A percentile compares a stretch with the other conserved stretches of the same genome.
phyloP scores from a whole-genome alignment of 768 basidiomycete genomes.

The Cystobasidium tubakii region DNA sequence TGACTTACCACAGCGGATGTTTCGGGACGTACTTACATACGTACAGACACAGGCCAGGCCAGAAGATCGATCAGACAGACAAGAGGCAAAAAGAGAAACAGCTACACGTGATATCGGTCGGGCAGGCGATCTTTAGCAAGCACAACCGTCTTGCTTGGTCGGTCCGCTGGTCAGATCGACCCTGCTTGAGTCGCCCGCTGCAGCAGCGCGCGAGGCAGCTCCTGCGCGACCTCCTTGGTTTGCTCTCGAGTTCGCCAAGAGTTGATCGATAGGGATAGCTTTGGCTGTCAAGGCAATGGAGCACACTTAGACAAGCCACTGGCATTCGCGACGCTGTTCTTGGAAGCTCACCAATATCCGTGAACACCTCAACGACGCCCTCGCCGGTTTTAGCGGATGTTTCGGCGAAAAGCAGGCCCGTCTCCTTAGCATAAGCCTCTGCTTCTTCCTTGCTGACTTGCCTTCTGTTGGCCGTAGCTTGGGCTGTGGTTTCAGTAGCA shows the following conservation, averaged over 20 bases:
- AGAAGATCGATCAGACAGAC: neutral
- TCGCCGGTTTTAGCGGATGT: constrained; percentile 96
- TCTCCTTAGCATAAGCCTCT: constrained; percentile 89
- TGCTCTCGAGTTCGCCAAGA: constrained; percentile 65
- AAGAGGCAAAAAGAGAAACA: neutral
- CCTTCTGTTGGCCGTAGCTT: constrained; percentile 55
- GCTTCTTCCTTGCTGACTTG: constrained; percentile 94
- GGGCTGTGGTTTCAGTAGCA: constrained; percentile 54
- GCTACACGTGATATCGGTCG: neutral
- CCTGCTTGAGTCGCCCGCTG: constrained; percentile 49
- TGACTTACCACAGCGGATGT: no score
- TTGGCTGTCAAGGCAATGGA: constrained; percentile 57
- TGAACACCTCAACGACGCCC: constrained; percentile 92
- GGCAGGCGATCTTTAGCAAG: constrained; percentile 40
- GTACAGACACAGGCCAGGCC: neutral
- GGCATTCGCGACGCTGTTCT: neutral
- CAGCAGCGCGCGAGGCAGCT: constrained; percentile 45
- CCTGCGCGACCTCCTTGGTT: constrained; percentile 41
- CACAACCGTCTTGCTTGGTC: constrained; percentile 48
- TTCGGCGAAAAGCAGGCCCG: constrained; percentile 92
- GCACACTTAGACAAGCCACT: no score
- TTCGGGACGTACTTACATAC: neutral
- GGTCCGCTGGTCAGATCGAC: constrained; percentile 49
- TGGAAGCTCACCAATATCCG: constrained; percentile 75
- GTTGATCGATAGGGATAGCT: constrained; percentile 88